Conservation (phyloP, 2,329 filamentous ascomycete genomes). For the Neopestalotiopsis sp. region DNA sequence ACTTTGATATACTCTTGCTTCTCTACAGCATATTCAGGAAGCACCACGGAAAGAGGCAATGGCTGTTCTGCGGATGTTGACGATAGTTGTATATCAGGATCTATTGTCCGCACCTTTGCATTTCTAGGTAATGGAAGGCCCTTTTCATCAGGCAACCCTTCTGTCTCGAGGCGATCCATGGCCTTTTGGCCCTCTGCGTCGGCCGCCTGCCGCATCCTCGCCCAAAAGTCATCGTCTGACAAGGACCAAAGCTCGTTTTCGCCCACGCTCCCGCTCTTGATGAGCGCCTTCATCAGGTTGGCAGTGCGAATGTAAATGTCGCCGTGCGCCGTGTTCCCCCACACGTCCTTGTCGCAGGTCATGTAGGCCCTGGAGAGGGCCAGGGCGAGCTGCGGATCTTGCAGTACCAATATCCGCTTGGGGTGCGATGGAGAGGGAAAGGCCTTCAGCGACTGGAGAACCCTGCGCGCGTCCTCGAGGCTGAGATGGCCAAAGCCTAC, state of each 20-base stretch:
- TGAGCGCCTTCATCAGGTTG: slow-evolving; percentile 34
- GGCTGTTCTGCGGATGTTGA: slow-evolving; percentile 17
- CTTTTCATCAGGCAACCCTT: slow-evolving; percentile 30
- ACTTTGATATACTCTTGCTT: slow-evolving; percentile 25
- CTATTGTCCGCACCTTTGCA: slow-evolving; percentile 39
- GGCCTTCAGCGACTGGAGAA: slow-evolving; percentile 35
- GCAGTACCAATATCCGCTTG: slow-evolving; percentile 38
- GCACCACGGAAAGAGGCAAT: slow-evolving; percentile 27
- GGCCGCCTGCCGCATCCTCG: slow-evolving; percentile 32
- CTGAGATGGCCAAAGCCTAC: slow-evolving; percentile 39
- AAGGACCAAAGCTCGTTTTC: slow-evolving; percentile 40
- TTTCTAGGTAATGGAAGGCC: slow-evolving; percentile 31
- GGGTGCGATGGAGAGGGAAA: slow-evolving; percentile 33
- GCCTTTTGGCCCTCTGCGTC: slow-evolving; percentile 23
- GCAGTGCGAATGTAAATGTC: slow-evolving; percentile 41
- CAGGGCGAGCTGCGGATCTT: slow-evolving; percentile 35
- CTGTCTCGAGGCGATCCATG: slow-evolving; percentile 30
- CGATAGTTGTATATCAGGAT: slow-evolving; percentile 34
- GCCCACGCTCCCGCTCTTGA: slow-evolving; percentile 29
- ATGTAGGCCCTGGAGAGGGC: slow-evolving; percentile 39
- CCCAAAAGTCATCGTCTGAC: slow-evolving; percentile 43
- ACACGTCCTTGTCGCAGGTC: slow-evolving; percentile 40
- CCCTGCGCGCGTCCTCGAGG: slow-evolving; percentile 32
- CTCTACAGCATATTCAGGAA: slow-evolving; percentile 28
- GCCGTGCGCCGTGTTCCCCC: slow-evolving; percentile 43